Evolutionary conservation across 2,329 filamentous ascomycete species (phyloP).

Genomic region (Fusarium foetens): DNA sequence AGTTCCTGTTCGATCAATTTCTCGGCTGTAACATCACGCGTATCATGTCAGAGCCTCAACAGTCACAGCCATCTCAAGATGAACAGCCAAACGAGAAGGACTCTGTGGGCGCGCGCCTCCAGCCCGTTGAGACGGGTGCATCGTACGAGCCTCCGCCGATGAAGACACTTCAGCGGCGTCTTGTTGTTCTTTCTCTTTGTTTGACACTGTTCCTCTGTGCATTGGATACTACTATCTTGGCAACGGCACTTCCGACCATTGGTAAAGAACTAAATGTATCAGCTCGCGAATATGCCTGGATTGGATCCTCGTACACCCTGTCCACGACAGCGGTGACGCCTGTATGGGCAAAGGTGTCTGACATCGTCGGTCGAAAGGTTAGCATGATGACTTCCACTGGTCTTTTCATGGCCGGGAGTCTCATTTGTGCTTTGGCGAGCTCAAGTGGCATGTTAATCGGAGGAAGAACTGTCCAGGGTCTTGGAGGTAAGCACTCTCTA

Average conservation of each 20-base stretch:
- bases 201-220: constrained; percentile 42
- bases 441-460: constrained; percentile 60
- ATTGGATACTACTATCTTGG: constrained; percentile 44
- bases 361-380: constrained; percentile 62
- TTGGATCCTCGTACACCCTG: constrained; percentile 42
- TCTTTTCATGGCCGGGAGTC: constrained; percentile 63
- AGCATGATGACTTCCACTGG: constrained; percentile 53
- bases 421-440: constrained; percentile 60
- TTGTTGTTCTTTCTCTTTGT: constrained; percentile 41
- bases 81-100: constrained; percentile 12
- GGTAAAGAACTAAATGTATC: constrained; percentile 34
- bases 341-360: constrained; percentile 57
- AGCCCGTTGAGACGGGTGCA: constrained; percentile 32
- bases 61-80: constrained; percentile 16
- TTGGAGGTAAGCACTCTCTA: constrained; percentile 15
- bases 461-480: constrained; percentile 46
- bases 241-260: constrained; percentile 46
- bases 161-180: constrained; percentile 33
- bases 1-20: not conserved
- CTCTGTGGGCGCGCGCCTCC: constrained; percentile 18
- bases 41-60: constrained; percentile 17
- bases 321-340: constrained; percentile 39
- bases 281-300: constrained; percentile 43
- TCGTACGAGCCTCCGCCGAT: constrained; percentile 37
- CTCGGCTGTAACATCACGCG: not conserved